Conservation (phyloP, 2,329 filamentous ascomycete genomes). For the Biscogniauxia sp. region DNA sequence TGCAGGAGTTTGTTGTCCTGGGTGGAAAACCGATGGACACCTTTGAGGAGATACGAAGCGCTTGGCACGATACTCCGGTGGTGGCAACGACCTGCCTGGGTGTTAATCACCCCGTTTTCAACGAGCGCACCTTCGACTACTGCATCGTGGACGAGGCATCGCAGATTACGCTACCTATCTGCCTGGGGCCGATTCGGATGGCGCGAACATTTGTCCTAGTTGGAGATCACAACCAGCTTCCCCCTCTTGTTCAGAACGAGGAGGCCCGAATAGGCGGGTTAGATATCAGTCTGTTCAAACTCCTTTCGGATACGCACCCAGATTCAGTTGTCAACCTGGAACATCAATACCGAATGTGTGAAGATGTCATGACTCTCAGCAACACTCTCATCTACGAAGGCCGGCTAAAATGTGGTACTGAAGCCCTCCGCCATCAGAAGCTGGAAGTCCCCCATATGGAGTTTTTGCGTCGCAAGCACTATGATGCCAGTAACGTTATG, state of each 20-base stretch:
- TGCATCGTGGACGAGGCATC: conserved; percentile 98
- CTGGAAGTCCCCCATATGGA: conserved; percentile 66
- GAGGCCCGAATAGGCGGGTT: conserved; percentile 81
- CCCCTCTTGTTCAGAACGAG: conserved; percentile 90
- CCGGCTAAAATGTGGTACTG: conserved; percentile 82
- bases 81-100: conserved; percentile 95
- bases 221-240: conserved; percentile 93
- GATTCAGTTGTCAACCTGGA: conserved; percentile 86
- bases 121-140: conserved; percentile 88
- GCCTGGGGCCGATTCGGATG: conserved; percentile 89
- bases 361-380: conserved; percentile 91
- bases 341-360: conserved; percentile 97
- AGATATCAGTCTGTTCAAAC: conserved; percentile 90
- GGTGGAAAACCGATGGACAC: conserved; percentile 70
- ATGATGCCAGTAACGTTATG: conserved; percentile 47
- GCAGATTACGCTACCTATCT: conserved; percentile 94
- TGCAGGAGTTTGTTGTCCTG: conserved; percentile 80
- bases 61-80: conserved; percentile 82
- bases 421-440: conserved; percentile 66
- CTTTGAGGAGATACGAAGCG: conserved; percentile 78
- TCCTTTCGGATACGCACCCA: conserved; percentile 85
- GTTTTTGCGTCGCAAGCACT: conserved; percentile 59
- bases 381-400: conserved; percentile 94
- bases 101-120: conserved; percentile 85
- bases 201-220: conserved; percentile 91